Base-by-base conservation (phyloP, 2,329 filamentous ascomycete species). In the Ophiostoma ips region DNA sequence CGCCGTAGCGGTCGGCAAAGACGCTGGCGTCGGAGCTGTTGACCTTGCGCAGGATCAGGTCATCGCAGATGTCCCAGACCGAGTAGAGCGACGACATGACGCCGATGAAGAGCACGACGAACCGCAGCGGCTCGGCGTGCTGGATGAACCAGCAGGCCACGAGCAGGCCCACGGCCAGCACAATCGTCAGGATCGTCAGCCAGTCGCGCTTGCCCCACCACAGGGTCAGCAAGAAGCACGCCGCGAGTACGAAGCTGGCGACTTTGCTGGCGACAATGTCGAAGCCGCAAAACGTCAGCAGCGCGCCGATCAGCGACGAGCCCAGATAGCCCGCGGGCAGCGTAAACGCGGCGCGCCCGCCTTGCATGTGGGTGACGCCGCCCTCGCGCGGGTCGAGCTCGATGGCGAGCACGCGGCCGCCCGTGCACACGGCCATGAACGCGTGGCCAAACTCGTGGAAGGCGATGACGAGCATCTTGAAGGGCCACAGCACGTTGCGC, bases 401-500 rank as follows among this genome's bases (percentile, higher is more conserved):
- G 59, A 89, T 58, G 37, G 55, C 53, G 10, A 57, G 13, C 56
- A 89, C 84, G 50, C 69, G 72, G 5, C 84, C 84, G 50, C 84
- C 84, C 0, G 84, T 89, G 53, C 79, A 75, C 55, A 81, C 75
- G 36, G 83, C 82, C 1, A 79, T 79, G 58, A 87, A 76, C 46
- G 84, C 84, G 64, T 89, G 84, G 12, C 82, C 78, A 60, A 88
- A 81, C 57, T 89, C 84, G 66, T 89, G 84, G 64, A 88, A 89
- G 35, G 84, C 84, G 55, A 89, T 88, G 48, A 86, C 83, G 18
- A 89, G 73, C 84, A 88, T 87, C 80, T 89, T 89, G 69, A 89
- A 88, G 4, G 84, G 84, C 84, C 84, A 89, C 34, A 89, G 67
- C 1, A 82, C 71, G 72, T 78, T 83, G 50, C 77, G 73, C n/a